Base-by-base conservation (phyloP, 176 grass and related monocot species). In the Oryza punctata region DNA sequence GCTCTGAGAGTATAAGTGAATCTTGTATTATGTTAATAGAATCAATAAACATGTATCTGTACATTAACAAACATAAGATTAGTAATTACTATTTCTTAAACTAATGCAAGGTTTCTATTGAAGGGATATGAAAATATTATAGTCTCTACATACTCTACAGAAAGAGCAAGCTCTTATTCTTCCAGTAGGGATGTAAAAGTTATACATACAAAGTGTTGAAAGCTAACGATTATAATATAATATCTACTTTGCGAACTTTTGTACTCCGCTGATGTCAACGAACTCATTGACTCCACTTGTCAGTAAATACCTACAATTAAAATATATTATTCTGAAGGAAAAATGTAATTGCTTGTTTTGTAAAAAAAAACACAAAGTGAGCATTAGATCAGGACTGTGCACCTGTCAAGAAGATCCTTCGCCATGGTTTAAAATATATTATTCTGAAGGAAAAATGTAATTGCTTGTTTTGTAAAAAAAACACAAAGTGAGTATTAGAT, bases 181-280 rank as follows among this genome's bases (percentile, higher is more conserved):
- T 18, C 50, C n/a, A 71, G 2, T 35, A 49, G 49, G 65, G 65
- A 69, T 26, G 52, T 72, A 24, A 40, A 64, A 14, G 13, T 28
- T 63, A 27, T 41, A 40, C 38, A 46, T 64, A 69, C 46, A 47
- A 15, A 6, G 12, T 29, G 43, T 71, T 64, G 29, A 41, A 57
- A 67, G 49, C 21, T 76, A 76, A 67, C n/a, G 23, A 28, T 7
- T 4, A 25, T 7, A 63, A 49, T 18, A 27, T 75, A 59, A 68
- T 0, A 19, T 52, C 49, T 90, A 88, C 49, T 88, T 68, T 24
- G 71, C 74, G 68, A 90, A 97, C 3, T 88, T 87, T 23, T 92
- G 75, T 18, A 92, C 69, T 85, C 92, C 61, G 35, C 54, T 85
- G n/a, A 87, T 82, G 84, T 90, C 91, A 46, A 94, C 3, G 78